phyloP scores from a whole-genome alignment of 2,329 filamentous ascomycete genomes.

The Xylaria sp. region DNA sequence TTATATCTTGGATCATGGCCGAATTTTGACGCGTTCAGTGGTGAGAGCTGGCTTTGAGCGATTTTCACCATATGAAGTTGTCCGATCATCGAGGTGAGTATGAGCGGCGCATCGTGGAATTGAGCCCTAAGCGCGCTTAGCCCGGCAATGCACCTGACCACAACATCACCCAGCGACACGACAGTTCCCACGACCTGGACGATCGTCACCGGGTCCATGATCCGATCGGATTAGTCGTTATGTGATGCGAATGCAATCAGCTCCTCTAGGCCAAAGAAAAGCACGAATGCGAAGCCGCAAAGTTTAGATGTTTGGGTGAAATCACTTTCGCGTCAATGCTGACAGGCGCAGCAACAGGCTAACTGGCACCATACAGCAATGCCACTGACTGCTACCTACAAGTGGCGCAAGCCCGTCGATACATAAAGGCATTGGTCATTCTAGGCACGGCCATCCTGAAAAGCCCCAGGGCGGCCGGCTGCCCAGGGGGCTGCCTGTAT shows the following conservation, averaged over 20 bases:
- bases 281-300: background rate
- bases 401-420: background rate
- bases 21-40: background rate
- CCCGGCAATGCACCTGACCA: constrained; percentile 25
- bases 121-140: constrained; percentile 26
- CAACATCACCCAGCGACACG: constrained; percentile 26
- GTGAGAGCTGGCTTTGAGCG: constrained; percentile 25
- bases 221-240: background rate
- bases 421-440: no score
- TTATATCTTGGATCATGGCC: constrained; percentile 21
- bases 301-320: background rate
- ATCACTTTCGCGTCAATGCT: background rate
- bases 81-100: constrained; percentile 29
- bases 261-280: background rate
- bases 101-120: constrained; percentile 26
- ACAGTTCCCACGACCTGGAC: constrained; percentile 27
- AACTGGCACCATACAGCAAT: background rate
- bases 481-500: no score
- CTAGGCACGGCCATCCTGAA: no score
- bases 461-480: no score
- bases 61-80: constrained; percentile 28
- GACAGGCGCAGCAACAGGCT: constrained; percentile 3
- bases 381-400: background rate
- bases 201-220: constrained; percentile 28
- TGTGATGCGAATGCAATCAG: background rate